A percentile compares a stretch with the other conserved stretches of the same genome.
These are phyloP conservation scores for Coemansia sp. DNA, from an alignment of 192 early-diverging fungal species.

Conservation along the genomic window DNA sequence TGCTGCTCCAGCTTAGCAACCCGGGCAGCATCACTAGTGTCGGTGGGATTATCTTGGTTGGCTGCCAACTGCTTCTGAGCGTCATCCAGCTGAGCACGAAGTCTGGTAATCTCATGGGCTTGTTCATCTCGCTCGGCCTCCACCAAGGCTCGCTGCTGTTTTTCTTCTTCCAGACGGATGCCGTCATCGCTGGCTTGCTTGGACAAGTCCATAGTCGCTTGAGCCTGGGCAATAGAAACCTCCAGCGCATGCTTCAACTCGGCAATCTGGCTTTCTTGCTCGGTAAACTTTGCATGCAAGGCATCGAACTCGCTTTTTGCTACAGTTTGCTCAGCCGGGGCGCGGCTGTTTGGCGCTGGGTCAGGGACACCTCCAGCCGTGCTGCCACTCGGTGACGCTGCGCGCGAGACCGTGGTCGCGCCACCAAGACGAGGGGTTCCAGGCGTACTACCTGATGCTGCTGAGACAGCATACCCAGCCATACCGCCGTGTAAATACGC, in stretches of 20 bases:
- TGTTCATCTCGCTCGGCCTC: conserved; percentile 23
- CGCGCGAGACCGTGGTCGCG: conserved; percentile 17
- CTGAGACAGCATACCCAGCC: conserved; percentile 24
- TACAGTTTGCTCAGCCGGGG: conserved; percentile 11
- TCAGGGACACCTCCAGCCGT: background rate
- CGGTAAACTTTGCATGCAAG: conserved; percentile 19
- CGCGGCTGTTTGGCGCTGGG: background rate
- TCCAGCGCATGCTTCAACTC: conserved; percentile 24
- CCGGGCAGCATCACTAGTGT: conserved; percentile 3
- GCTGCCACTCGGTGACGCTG: conserved; percentile 26
- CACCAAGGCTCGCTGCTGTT: conserved; percentile 8
- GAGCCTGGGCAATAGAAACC: background rate
- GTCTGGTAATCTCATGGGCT: conserved; percentile 8
- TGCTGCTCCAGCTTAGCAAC: conserved; percentile 28
- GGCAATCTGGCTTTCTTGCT: conserved; percentile 24
- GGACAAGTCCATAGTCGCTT: background rate
- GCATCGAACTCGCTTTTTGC: conserved; percentile 34
- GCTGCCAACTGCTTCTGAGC: conserved; percentile 7
- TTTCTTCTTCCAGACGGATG: conserved; percentile 18
- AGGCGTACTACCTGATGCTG: conserved; percentile 18
- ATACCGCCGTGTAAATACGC: conserved; percentile 37
- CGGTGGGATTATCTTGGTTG: background rate
- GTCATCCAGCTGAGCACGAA: conserved; percentile 11
- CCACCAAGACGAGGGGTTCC: conserved; percentile 32
- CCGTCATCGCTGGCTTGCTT: background rate